phyloP scores from a whole-genome alignment of 2,329 filamentous ascomycete genomes.

The Allantophomopsis lycopodina region DNA sequence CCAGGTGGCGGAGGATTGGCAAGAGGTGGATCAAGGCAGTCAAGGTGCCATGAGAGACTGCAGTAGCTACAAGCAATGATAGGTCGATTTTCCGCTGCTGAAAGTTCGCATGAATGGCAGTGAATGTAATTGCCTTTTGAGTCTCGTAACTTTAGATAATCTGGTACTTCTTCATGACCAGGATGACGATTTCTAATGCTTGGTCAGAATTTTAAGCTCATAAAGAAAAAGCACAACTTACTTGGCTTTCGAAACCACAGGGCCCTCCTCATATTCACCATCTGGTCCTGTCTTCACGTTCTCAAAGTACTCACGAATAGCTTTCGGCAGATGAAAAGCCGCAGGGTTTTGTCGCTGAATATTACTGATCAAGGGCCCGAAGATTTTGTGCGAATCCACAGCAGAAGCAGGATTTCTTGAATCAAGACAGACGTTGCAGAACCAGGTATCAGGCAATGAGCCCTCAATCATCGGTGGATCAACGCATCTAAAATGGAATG shows the following conservation, averaged over 20 bases:
- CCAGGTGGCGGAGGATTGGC: slow-evolving; percentile 63
- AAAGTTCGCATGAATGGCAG: slow-evolving; percentile 62
- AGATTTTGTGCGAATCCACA: slow-evolving; percentile 36
- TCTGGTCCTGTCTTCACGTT: slow-evolving; percentile 64
- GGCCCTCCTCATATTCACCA: slow-evolving; percentile 67
- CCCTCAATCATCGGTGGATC: slow-evolving; percentile 55
- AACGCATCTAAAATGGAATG: slow-evolving; percentile 82
- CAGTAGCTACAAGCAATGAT: slow-evolving; percentile 85
- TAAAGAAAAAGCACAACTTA: slow-evolving; percentile 28
- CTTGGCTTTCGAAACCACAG: slow-evolving; percentile 35
- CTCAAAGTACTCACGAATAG: slow-evolving; percentile 64
- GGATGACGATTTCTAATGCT: slow-evolving; percentile 14
- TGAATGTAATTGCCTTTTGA: slow-evolving; percentile 61
- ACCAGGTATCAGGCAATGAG: slow-evolving; percentile 67
- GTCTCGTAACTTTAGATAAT: slow-evolving; percentile 57
- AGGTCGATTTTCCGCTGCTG: slow-evolving; percentile 44
- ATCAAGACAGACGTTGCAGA: slow-evolving; percentile 59
- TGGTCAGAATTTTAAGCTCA: neutral
- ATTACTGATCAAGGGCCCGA: slow-evolving; percentile 45
- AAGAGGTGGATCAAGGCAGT: slow-evolving; percentile 78
- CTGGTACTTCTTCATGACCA: slow-evolving; percentile 46
- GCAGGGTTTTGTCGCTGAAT: slow-evolving; percentile 58
- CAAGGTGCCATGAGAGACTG: slow-evolving; percentile 74
- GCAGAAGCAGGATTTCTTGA: slow-evolving; percentile 25
- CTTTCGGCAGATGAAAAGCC: slow-evolving; percentile 57